These are phyloP conservation scores for Calonectria hawksworthii DNA, from an alignment of 2,329 filamentous ascomycete species.

Conservation along the genomic window DNA sequence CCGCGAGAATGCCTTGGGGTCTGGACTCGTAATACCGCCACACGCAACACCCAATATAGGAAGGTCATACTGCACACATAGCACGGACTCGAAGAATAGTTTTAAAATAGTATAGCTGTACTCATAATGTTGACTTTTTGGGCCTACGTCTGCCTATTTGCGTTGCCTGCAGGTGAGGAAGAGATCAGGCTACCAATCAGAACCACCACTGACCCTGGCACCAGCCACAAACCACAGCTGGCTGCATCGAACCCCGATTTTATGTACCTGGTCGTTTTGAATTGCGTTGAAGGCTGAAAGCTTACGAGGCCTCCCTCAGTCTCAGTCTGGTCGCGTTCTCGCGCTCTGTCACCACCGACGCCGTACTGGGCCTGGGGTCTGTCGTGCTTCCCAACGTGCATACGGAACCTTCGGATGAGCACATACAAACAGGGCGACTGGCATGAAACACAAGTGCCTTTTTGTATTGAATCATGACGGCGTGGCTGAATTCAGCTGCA, in stretches of 20 bases:
- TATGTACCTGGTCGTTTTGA: not conserved
- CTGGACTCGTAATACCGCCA: not conserved
- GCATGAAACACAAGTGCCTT: not conserved
- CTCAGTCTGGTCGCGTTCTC: too few species aligned
- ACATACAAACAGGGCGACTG: not conserved
- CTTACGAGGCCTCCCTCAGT: not conserved
- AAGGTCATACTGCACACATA: not conserved
- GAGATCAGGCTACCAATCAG: not conserved
- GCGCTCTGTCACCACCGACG: not conserved
- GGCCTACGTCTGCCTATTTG: not conserved
- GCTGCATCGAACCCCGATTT: not conserved
- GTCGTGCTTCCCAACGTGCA: not conserved
- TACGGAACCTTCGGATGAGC: not conserved
- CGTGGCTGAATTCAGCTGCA: not conserved
- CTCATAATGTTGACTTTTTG: too few species aligned
- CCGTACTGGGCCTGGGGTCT: not conserved
- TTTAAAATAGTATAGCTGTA: not conserved
- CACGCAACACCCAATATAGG: not conserved
- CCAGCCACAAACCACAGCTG: not conserved
- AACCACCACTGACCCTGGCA: not conserved
- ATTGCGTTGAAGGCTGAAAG: too few species aligned
- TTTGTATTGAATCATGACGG: not conserved
- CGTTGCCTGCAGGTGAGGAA: not conserved
- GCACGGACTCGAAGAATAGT: not conserved
- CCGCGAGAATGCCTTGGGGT: not conserved